Conservation (phyloP, 768 basidiomycete genomes). For the Leucosporidium creatinivorum region DNA sequence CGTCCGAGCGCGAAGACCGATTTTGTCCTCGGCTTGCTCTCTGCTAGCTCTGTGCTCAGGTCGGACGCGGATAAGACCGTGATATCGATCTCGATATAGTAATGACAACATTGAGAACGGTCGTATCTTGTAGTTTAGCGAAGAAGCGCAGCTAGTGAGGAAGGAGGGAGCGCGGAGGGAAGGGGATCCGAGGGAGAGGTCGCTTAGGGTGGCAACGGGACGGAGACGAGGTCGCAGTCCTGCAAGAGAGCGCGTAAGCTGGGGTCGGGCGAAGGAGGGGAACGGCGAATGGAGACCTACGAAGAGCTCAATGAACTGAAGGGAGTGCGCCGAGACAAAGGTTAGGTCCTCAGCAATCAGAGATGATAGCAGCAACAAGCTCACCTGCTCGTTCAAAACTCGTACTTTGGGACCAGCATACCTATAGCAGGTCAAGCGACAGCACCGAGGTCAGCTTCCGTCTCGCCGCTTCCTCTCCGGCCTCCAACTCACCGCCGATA, state of each 20-base stretch:
- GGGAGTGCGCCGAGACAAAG: neutral
- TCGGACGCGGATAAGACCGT: too few species aligned
- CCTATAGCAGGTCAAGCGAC: neutral
- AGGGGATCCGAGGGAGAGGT: neutral
- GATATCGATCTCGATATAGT: too few species aligned
- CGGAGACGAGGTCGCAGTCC: slow-evolving; percentile 9
- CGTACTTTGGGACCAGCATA: slow-evolving; percentile 43
- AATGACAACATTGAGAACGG: too few species aligned
- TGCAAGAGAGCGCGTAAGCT: neutral
- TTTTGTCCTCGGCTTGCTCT: too few species aligned
- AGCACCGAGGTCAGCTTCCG: neutral
- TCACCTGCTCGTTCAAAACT: slow-evolving; percentile 44
- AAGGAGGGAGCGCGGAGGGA: too few species aligned
- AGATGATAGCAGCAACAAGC: slow-evolving; percentile 37
- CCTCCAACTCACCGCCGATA: slow-evolving; percentile 37
- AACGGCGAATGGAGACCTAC: neutral
- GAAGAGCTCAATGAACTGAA: slow-evolving; percentile 45
- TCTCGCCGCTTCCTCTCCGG: neutral
- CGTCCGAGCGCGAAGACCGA: too few species aligned
- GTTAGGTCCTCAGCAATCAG: neutral
- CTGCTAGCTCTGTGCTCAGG: too few species aligned
- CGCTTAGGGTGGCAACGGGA: slow-evolving; percentile 1
- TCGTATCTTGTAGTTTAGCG: too few species aligned
- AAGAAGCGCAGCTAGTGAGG: too few species aligned
- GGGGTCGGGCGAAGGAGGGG: too few species aligned